A percentile compares a stretch with the other conserved stretches of the same genome.
phyloP scores from a whole-genome alignment of 192 early-diverging fungal species.

The Gigaspora rosea region DNA sequence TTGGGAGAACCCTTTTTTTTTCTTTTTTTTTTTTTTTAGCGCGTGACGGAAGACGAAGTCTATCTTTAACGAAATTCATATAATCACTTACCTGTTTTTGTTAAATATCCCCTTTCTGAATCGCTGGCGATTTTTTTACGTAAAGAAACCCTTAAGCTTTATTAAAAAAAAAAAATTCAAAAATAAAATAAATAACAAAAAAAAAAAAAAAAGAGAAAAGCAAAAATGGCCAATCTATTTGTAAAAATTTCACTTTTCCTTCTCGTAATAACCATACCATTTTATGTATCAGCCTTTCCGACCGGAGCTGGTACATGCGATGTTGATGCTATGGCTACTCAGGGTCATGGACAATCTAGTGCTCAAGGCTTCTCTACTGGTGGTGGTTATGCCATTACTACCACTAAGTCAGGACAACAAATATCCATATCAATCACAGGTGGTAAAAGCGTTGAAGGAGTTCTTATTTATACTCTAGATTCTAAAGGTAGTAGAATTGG shows the following conservation, averaged over 20 bases:
- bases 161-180: background rate
- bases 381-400: background rate
- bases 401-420: background rate
- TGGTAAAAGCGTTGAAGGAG: background rate
- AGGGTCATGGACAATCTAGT: background rate
- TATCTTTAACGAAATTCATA: too few species aligned
- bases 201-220: background rate
- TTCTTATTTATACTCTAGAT: constrained; percentile 10
- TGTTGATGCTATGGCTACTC: background rate
- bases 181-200: too few species aligned
- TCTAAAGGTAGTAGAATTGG: background rate
- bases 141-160: background rate
- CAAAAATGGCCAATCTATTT: background rate
- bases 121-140: background rate
- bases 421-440: too few species aligned
- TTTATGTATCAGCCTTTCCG: background rate
- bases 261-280: background rate
- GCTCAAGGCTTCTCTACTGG: too few species aligned
- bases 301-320: constrained; percentile 21
- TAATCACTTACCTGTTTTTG: too few species aligned
- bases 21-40: too few species aligned
- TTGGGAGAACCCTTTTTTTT: too few species aligned
- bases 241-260: background rate
- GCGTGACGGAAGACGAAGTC: too few species aligned
- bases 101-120: too few species aligned